These are phyloP conservation scores for Phytopythium boreale DNA, from an alignment of 352 stramenopile species.

Conservation along the genomic window DNA sequence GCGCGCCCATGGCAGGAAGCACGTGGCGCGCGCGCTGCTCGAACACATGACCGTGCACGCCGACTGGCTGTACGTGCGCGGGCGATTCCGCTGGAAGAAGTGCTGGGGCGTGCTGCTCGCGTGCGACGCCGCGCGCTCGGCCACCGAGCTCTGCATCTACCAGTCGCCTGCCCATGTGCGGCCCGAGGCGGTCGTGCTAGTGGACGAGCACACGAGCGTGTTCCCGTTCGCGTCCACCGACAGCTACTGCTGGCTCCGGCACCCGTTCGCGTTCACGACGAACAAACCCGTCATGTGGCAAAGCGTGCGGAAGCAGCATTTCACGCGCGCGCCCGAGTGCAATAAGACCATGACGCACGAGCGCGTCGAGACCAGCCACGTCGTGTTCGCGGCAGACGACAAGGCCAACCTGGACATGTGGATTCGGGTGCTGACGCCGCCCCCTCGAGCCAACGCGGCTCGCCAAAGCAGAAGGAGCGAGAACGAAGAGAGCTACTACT, in stretches of 20 bases:
- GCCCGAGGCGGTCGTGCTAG: slow-evolving; percentile 7
- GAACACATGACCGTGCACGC: slow-evolving; percentile 31
- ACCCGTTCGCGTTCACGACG: slow-evolving; percentile 4
- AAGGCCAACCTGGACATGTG: slow-evolving; percentile 1
- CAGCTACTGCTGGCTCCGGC: slow-evolving; percentile 6
- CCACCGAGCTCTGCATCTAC: slow-evolving; percentile 24
- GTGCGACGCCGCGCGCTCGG: slow-evolving; percentile 22
- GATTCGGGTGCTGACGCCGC: slow-evolving; percentile 11
- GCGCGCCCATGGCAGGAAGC: slow-evolving; percentile 22
- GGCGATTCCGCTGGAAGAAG: slow-evolving; percentile 36
- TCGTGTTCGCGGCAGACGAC: slow-evolving; percentile 4
- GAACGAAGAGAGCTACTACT: slow-evolving; percentile 7
- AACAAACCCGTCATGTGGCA: slow-evolving; percentile 8
- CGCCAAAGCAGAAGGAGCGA: slow-evolving; percentile 13
- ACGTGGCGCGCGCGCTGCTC: slow-evolving; percentile 25
- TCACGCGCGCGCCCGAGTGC: slow-evolving; percentile 6
- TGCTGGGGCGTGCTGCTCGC: slow-evolving; percentile 45
- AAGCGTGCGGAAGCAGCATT: neutral
- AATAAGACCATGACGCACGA: slow-evolving; percentile 8
- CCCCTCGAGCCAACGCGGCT: slow-evolving; percentile 2
- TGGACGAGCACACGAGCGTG: slow-evolving; percentile 4
- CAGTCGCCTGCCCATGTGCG: neutral
- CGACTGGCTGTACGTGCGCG: slow-evolving; percentile 29
- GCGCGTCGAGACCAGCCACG: neutral
- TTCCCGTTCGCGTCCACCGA: slow-evolving; percentile 4